These are phyloP conservation scores for Colletotrichum liaoningense DNA, from an alignment of 2,329 filamentous ascomycete species.

Conservation along the genomic window DNA sequence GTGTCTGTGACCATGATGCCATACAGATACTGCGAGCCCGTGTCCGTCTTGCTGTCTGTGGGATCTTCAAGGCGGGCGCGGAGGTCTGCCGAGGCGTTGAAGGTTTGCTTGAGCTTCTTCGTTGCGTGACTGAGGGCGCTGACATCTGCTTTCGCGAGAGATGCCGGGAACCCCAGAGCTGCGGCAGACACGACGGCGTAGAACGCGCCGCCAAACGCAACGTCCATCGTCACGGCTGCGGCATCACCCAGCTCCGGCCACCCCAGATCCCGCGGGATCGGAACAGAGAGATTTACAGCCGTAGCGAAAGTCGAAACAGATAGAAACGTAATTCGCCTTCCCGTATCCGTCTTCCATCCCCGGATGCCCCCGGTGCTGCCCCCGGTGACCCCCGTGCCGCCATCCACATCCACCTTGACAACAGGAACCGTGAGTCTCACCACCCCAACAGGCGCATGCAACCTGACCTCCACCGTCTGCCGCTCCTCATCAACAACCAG, in stretches of 20 bases:
- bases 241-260: constrained; percentile 51
- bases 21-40: constrained; percentile 50
- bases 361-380: constrained; percentile 28
- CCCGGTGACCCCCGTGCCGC: neutral
- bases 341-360: constrained; percentile 46
- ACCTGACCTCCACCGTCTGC: constrained; percentile 44
- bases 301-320: constrained; percentile 55
- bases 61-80: constrained; percentile 37
- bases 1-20: constrained; percentile 48
- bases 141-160: constrained; percentile 44
- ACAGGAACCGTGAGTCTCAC: constrained; percentile 53
- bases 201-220: constrained; percentile 58
- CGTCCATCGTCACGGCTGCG: constrained; percentile 43
- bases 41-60: constrained; percentile 36
- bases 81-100: constrained; percentile 37
- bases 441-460: constrained; percentile 59
- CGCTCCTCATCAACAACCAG: constrained; percentile 43
- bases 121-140: constrained; percentile 46
- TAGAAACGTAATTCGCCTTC: constrained; percentile 52
- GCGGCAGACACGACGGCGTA: constrained; percentile 50
- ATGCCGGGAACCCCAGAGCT: constrained; percentile 51
- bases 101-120: constrained; percentile 43
- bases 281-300: constrained; percentile 44
- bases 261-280: constrained; percentile 41
- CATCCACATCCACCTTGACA: constrained; percentile 14